A percentile compares a stretch with the other conserved stretches of the same genome.
phyloP scores from a whole-genome alignment of 345 rosid species.

The Lenwebbia sp. region DNA sequence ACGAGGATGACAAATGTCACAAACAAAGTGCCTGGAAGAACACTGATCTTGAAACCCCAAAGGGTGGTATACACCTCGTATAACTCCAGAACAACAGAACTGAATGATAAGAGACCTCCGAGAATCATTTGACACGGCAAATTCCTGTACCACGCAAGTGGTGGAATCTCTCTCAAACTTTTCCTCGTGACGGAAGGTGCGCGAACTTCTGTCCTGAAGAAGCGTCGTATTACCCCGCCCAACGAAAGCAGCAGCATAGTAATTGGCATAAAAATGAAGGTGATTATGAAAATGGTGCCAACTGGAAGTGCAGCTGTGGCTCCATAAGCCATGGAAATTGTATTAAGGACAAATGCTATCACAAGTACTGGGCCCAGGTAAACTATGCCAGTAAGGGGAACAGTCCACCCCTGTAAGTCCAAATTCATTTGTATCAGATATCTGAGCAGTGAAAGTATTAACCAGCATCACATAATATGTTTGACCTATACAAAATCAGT shows the following conservation, averaged over 20 bases:
- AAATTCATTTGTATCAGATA: not conserved
- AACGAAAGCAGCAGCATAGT: conserved; percentile 55
- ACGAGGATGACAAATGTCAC: conserved; percentile 42
- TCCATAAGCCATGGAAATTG: conserved; percentile 53
- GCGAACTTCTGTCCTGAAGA: conserved; percentile 49
- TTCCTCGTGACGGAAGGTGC: conserved; percentile 48
- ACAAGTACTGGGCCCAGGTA: conserved; percentile 46
- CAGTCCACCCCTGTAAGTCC: conserved; percentile 49
- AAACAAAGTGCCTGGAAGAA: conserved; percentile 49
- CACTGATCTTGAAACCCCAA: conserved; percentile 74
- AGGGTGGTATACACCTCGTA: conserved; percentile 52
- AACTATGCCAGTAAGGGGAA: conserved; percentile 52
- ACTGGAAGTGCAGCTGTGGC: conserved; percentile 77
- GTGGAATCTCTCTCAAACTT: conserved; percentile 52
- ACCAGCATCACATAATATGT: not conserved
- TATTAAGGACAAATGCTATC: conserved; percentile 40
- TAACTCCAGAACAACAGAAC: conserved; percentile 60
- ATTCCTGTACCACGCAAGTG: conserved; percentile 49
- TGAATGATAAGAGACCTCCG: conserved; percentile 62
- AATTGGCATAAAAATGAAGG: conserved; percentile 33
- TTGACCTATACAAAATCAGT: not conserved
- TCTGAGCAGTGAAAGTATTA: not conserved
- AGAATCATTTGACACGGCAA: conserved; percentile 60
- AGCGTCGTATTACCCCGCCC: conserved; percentile 57
- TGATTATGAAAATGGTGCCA: conserved; percentile 54